phyloP scores from a whole-genome alignment of 2,329 filamentous ascomycete genomes.

The Sporothrix brunneoviolacea region DNA sequence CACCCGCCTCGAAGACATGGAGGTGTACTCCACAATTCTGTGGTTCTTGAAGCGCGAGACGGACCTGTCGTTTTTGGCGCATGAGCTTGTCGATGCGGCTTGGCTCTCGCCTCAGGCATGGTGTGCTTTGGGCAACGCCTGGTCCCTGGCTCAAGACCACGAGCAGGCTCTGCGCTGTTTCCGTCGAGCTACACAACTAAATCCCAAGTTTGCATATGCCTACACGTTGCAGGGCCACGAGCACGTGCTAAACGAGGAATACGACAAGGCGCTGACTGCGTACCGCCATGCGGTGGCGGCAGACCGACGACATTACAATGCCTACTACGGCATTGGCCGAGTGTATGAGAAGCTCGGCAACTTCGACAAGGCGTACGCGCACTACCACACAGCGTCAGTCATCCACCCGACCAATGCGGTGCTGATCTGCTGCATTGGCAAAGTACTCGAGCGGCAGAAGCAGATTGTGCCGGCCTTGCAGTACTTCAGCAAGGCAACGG shows the following conservation, averaged over 20 bases:
- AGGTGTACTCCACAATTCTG: conserved; percentile 96
- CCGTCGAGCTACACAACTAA: conserved; percentile 84
- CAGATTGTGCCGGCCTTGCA: conserved; percentile 70
- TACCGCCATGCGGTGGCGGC: conserved; percentile 82
- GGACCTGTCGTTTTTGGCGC: conserved; percentile 84
- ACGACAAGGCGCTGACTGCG: conserved; percentile 83
- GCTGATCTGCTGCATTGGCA: conserved; percentile 84
- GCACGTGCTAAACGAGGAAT: conserved; percentile 92
- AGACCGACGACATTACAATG: conserved; percentile 89
- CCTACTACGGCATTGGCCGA: conserved; percentile 83
- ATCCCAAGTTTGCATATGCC: conserved; percentile 87
- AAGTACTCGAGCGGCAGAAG: conserved; percentile 82
- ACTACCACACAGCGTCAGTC: conserved; percentile 78
- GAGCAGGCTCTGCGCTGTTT: conserved; percentile 94
- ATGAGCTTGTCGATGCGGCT: conserved; percentile 79
- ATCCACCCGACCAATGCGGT: conserved; percentile 96
- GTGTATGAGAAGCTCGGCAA: conserved; percentile 89
- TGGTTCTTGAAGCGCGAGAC: conserved; percentile 95
- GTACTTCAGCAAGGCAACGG: conserved; percentile 76
- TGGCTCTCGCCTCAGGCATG: conserved; percentile 91
- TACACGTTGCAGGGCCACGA: conserved; percentile 96
- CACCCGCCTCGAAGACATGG: conserved; percentile 86
- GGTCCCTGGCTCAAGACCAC: conserved; percentile 85
- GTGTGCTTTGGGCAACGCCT: conserved; percentile 93
- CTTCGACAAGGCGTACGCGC: conserved; percentile 82